A percentile compares a stretch with the other conserved stretches of the same genome.
Conservation (phyloP, 2,329 filamentous ascomycete species). For the Colletotrichum paranaense region DNA sequence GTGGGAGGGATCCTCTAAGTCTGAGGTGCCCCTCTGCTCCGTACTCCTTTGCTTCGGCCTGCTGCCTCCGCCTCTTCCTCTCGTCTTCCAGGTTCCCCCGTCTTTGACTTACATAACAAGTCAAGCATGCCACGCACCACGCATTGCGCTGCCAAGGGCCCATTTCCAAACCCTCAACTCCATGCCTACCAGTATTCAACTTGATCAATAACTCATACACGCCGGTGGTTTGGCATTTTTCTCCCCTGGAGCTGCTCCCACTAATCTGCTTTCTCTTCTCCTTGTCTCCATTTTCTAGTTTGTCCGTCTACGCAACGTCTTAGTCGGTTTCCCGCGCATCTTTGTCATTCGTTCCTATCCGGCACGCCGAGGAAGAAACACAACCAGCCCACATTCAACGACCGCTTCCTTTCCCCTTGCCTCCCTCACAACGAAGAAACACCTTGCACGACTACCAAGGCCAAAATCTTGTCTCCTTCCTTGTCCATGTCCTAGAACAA, state of each 20-base stretch:
- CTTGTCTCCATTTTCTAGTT: constrained; percentile 13
- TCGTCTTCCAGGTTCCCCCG: constrained; percentile 33
- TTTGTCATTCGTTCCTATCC: constrained; percentile 1
- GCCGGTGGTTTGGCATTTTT: constrained; percentile 9
- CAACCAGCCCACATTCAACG: neutral
- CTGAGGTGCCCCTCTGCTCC: neutral
- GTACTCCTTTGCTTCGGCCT: neutral
- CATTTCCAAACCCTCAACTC: constrained; percentile 30
- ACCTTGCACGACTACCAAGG: neutral
- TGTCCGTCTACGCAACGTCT: constrained; percentile 3
- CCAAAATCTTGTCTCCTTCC: neutral
- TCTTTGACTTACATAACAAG: constrained; percentile 36
- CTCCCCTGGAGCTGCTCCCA: neutral
- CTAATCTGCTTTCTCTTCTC: constrained; percentile 13
- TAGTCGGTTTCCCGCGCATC: neutral
- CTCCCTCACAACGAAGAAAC: constrained; percentile 1
- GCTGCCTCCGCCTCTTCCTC: constrained; percentile 17
- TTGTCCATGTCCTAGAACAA: neutral
- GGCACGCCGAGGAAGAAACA: neutral
- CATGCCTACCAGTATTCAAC: constrained; percentile 34
- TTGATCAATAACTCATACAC: constrained; percentile 27
- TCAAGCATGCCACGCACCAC: constrained; percentile 36
- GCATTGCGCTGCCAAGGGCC: constrained; percentile 31
- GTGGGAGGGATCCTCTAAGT: neutral
- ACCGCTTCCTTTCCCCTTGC: neutral